Percentiles rank a stretch among this genome's conserved stretches.
phyloP scores from a whole-genome alignment of 2,329 filamentous ascomycete genomes.

The Colletotrichum magnum region DNA sequence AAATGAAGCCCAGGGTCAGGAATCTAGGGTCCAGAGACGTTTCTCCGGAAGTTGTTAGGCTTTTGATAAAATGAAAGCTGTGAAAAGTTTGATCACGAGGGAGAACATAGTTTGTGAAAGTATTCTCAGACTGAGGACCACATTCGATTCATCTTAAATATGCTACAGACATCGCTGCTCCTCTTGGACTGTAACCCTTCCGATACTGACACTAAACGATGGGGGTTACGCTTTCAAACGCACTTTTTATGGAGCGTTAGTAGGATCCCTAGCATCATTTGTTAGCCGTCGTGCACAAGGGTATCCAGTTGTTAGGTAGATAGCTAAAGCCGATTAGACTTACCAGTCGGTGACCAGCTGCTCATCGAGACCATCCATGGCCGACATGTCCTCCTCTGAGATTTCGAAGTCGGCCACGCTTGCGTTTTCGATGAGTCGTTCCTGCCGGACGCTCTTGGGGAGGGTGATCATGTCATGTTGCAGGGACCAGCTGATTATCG shows the following conservation, averaged over 20 bases:
- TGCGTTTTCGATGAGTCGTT: slow-evolving; percentile 76
- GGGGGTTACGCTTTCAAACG: background rate
- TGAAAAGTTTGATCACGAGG: background rate
- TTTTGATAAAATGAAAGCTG: background rate
- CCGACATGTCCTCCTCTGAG: slow-evolving; percentile 72
- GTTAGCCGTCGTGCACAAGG: too few species aligned
- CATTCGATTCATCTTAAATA: background rate
- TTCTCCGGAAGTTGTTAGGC: background rate
- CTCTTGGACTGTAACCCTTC: too few species aligned
- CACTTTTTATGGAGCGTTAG: slow-evolving; percentile 45
- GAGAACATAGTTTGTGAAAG: background rate
- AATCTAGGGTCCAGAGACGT: background rate
- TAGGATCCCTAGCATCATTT: slow-evolving; percentile 47
- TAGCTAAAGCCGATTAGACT: slow-evolving; percentile 38
- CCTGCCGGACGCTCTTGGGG: slow-evolving; percentile 77
- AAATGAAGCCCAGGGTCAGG: background rate
- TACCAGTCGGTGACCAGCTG: slow-evolving; percentile 79
- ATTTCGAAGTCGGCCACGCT: slow-evolving; percentile 74
- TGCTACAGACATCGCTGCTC: too few species aligned
- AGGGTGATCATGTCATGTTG: slow-evolving; percentile 81
- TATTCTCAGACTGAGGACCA: background rate
- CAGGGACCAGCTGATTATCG: slow-evolving; percentile 74
- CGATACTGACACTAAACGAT: too few species aligned
- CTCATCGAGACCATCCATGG: slow-evolving; percentile 77
- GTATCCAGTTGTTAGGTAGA: background rate